phyloP scores from a whole-genome alignment of 2,329 filamentous ascomycete species.

The Clarireedia monteithiana region DNA sequence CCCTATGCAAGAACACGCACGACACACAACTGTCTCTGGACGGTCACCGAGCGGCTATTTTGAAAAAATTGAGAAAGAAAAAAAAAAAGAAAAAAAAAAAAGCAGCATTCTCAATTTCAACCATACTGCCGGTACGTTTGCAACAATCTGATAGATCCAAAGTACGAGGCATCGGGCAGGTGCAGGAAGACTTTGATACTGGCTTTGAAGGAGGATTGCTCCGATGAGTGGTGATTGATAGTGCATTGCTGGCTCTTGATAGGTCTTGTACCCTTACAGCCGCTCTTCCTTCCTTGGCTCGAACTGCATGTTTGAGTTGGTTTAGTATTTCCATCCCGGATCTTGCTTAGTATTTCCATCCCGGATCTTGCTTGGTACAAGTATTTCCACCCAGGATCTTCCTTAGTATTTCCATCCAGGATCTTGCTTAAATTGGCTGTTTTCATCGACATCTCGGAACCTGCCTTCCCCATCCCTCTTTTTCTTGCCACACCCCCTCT shows the following conservation, averaged over 20 bases:
- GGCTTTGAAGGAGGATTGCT: neutral
- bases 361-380: neutral
- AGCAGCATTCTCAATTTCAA: neutral
- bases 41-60: neutral
- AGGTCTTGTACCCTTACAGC: neutral
- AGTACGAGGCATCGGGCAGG: neutral
- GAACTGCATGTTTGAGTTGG: neutral
- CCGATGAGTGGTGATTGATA: neutral
- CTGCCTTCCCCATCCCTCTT: neutral
- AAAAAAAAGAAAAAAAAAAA: neutral
- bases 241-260: neutral
- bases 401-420: neutral
- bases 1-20: constrained; percentile 5
- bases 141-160: neutral
- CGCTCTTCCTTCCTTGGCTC: neutral
- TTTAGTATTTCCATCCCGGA: neutral
- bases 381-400: neutral
- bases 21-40: neutral
- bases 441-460: neutral
- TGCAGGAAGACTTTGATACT: neutral
- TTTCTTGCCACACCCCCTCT: neutral
- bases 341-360: neutral
- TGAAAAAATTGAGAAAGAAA: neutral
- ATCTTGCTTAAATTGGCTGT: neutral
- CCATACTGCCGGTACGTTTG: constrained; percentile 3